Conservation (phyloP, 2,329 filamentous ascomycete genomes). For the Xylariaceae sp. region DNA sequence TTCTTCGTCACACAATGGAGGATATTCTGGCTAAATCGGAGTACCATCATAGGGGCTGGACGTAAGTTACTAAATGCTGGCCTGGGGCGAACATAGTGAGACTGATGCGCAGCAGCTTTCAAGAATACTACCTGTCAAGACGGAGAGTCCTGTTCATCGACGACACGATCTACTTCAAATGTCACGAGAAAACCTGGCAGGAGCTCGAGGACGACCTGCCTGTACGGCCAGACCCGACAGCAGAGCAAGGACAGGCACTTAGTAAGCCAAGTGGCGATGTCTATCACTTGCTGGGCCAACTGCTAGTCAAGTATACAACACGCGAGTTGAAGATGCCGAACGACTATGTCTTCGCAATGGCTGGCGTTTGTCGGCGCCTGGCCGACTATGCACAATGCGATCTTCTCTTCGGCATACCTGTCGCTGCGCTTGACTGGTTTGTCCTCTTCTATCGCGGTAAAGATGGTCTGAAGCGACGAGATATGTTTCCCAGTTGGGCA, state of each 20-base stretch:
- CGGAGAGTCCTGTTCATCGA: conserved; percentile 19
- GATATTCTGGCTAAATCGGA: conserved; percentile 15
- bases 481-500: conserved; percentile 18
- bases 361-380: conserved; percentile 17
- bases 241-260: conserved; percentile 12
- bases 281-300: conserved; percentile 18
- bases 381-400: conserved; percentile 15
- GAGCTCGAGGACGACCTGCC: conserved; percentile 16
- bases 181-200: conserved; percentile 12
- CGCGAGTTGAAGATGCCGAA: conserved; percentile 13
- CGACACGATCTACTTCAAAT: conserved; percentile 18
- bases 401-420: conserved; percentile 19
- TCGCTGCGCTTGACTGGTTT: conserved; percentile 18
- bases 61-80: conserved; percentile 8
- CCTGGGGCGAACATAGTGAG: background rate
- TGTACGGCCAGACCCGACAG: conserved; percentile 10
- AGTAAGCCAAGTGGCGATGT: conserved; percentile 18
- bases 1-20: conserved; percentile 17
- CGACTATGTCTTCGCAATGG: conserved; percentile 18
- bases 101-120: conserved; percentile 12
- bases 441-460: conserved; percentile 17
- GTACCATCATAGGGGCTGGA: conserved; percentile 19
- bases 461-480: conserved; percentile 12
- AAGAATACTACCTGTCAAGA: conserved; percentile 21
- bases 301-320: conserved; percentile 19